Conservation (phyloP, 305 asterid genomes). For the Andrographis paniculata region DNA sequence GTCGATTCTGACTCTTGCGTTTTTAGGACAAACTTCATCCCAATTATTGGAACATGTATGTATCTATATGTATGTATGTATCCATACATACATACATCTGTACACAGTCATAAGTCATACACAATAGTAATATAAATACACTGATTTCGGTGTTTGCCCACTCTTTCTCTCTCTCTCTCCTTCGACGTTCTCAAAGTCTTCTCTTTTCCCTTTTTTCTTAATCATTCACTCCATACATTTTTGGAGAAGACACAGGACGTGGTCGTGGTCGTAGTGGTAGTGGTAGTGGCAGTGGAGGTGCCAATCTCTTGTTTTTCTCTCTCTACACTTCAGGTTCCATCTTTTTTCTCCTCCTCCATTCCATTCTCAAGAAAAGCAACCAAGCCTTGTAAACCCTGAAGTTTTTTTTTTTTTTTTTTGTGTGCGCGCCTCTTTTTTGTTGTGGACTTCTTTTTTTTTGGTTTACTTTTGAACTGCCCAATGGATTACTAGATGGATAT, state of each 20-base stretch:
- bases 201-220: slow-evolving; percentile 15
- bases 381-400: slow-evolving; percentile 26
- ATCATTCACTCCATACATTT: slow-evolving; percentile 33
- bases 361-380: slow-evolving; percentile 21
- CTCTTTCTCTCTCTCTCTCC: slow-evolving; percentile 10
- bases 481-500: slow-evolving; percentile 37
- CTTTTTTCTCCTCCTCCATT: slow-evolving; percentile 22
- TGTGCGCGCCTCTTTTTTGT: slow-evolving; percentile 31
- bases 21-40: slow-evolving; percentile 48
- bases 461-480: slow-evolving; percentile 40
- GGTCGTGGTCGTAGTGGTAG: too few species aligned
- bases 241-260: slow-evolving; percentile 15
- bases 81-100: not conserved
- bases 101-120: too few species aligned
- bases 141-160: slow-evolving; percentile 1
- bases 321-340: slow-evolving; percentile 29
- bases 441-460: slow-evolving; percentile 35
- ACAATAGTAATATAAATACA: not conserved
- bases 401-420: slow-evolving; percentile 52
- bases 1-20: slow-evolving; percentile 27
- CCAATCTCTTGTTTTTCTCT: slow-evolving; percentile 24
- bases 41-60: slow-evolving; percentile 44
- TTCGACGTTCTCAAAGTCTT: slow-evolving; percentile 25
- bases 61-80: too few species aligned
- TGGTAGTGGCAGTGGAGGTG: slow-evolving; percentile 10